Conservation (phyloP, 495 filamentous ascomycete genomes). For the Aspergillus heteromorphus region DNA sequence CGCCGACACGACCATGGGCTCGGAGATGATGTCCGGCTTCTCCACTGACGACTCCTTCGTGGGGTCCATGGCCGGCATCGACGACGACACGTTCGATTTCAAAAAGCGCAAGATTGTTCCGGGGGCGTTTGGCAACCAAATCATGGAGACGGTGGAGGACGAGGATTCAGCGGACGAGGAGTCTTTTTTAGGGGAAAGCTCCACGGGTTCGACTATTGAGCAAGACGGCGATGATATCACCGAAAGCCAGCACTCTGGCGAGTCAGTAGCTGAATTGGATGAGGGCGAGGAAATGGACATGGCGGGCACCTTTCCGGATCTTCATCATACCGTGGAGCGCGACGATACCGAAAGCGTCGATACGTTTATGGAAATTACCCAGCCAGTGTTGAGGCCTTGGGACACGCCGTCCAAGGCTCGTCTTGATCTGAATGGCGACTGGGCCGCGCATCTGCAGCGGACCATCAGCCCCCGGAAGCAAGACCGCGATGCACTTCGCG, state of each 20-base stretch:
- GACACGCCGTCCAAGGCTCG: conserved; percentile 57
- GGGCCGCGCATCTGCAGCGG: conserved; percentile 85
- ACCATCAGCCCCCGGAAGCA: conserved; percentile 89
- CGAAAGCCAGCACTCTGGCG: conserved; percentile 51
- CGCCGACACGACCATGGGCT: conserved; percentile 32
- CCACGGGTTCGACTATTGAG: conserved; percentile 73
- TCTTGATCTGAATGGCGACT: conserved; percentile 59
- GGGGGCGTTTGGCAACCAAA: conserved; percentile 66
- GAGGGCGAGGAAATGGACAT: conserved; percentile 68
- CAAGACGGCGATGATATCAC: conserved; percentile 57
- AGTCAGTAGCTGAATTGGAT: conserved; percentile 66
- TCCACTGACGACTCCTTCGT: conserved; percentile 46
- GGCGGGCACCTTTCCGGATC: conserved; percentile 65
- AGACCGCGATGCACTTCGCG: conserved; percentile 62
- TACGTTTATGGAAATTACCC: conserved; percentile 43
- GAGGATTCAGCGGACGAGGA: conserved; percentile 40
- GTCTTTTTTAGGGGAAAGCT: conserved; percentile 90
- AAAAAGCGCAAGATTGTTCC: conserved; percentile 67
- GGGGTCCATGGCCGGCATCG: conserved; percentile 46
- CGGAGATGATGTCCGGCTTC: conserved; percentile 43
- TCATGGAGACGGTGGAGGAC: conserved; percentile 51
- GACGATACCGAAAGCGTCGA: conserved; percentile 39
- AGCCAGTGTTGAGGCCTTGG: conserved; percentile 33
- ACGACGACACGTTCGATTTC: conserved; percentile 80
- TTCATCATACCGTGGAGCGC: conserved; percentile 63